Percentiles rank a stretch among this genome's conserved stretches.
phyloP scores from a whole-genome alignment of 768 basidiomycete species.

The Calocybe indica region DNA sequence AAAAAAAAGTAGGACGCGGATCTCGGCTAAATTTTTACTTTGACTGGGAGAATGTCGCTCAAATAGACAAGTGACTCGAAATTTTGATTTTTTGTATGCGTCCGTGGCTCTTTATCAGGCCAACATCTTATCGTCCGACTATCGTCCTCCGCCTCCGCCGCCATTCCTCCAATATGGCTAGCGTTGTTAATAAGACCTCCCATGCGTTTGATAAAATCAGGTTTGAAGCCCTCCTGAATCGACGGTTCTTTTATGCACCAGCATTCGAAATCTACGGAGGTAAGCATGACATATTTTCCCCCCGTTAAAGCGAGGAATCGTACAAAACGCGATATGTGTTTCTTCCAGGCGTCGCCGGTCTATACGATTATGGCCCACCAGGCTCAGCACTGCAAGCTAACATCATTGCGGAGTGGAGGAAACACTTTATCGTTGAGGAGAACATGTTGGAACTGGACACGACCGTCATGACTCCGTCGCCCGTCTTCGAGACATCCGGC shows the following conservation, averaged over 20 bases:
- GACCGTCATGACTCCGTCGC: constrained; percentile 92
- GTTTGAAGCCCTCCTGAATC: constrained; percentile 80
- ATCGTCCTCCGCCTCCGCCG: constrained; percentile 5
- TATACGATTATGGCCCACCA: constrained; percentile 97
- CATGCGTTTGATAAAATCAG: constrained; percentile 84
- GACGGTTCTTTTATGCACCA: constrained; percentile 96
- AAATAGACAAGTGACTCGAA: no score
- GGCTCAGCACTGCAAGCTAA: constrained; percentile 95
- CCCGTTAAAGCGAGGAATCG: background rate
- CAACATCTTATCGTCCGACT: constrained; percentile 8
- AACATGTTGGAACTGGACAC: constrained; percentile 98
- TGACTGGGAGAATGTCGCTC: no score
- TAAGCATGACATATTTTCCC: constrained; percentile 28
- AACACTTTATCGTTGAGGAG: constrained; percentile 97
- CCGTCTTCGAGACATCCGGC: constrained; percentile 95
- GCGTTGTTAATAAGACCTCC: constrained; percentile 68
- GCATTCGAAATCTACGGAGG: constrained; percentile 99
- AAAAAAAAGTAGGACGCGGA: no score
- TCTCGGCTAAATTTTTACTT: no score
- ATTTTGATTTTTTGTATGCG: no score
- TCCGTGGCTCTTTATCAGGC: constrained; percentile 6
- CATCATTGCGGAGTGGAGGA: constrained; percentile 93
- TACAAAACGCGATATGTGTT: background rate
- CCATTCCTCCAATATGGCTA: constrained; percentile 11
- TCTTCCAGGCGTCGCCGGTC: constrained; percentile 79